Percentiles rank a stretch among this genome's conserved stretches.
Conservation (phyloP, 495 filamentous ascomycete genomes). For the Extremus antarcticus region DNA sequence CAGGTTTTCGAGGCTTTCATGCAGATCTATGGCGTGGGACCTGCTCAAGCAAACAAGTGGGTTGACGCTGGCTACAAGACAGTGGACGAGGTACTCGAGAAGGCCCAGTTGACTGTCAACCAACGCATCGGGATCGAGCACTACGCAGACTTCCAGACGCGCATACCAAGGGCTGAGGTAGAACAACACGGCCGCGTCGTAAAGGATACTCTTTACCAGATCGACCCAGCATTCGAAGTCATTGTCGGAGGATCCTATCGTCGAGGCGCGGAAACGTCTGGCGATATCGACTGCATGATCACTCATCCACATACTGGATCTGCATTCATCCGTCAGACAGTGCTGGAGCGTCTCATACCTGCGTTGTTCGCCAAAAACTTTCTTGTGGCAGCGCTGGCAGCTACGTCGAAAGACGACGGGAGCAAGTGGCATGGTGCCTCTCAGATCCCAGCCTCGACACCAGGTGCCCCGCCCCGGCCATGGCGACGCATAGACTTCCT, state of each 20-base stretch:
- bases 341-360: constrained; percentile 54
- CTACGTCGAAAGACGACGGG: constrained; percentile 32
- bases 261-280: constrained; percentile 58
- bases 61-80: constrained; percentile 63
- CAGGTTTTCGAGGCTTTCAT: constrained; percentile 55
- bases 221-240: constrained; percentile 56
- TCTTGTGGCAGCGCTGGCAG: constrained; percentile 44
- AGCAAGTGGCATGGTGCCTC: constrained; percentile 90
- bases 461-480: constrained; percentile 12
- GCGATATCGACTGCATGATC: constrained; percentile 80
- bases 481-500: constrained; percentile 86
- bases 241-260: constrained; percentile 80
- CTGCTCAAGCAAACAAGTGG: constrained; percentile 63
- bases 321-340: constrained; percentile 48
- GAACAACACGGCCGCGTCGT: constrained; percentile 58
- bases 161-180: constrained; percentile 76
- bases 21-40: constrained; percentile 71
- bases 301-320: constrained; percentile 55
- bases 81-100: constrained; percentile 56
- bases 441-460: constrained; percentile 38
- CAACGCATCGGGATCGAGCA: constrained; percentile 72
- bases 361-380: constrained; percentile 51
- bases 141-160: constrained; percentile 70
- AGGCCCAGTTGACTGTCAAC: constrained; percentile 56
- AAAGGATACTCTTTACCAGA: constrained; percentile 43